A percentile compares a stretch with the other conserved stretches of the same genome.
Evolutionary conservation across 1,284 basidiomycete species (phyloP).

Genomic region (Phlebopus sp.): DNA sequence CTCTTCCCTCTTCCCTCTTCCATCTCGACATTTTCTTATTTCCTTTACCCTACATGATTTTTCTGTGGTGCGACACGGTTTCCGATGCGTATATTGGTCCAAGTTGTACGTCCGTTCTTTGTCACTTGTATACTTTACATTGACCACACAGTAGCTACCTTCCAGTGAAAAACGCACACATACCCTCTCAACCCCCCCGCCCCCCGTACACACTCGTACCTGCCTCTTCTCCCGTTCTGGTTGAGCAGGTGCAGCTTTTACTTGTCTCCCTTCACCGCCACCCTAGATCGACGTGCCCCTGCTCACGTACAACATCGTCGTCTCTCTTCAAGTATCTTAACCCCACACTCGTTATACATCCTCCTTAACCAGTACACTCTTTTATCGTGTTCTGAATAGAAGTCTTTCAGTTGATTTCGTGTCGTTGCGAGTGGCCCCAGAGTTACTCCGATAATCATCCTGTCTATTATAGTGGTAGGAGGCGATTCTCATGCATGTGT

Average conservation of each 20-base stretch:
- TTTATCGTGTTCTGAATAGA: slow-evolving; percentile 27
- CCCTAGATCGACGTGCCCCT: slow-evolving; percentile 24
- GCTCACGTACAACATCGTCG: slow-evolving; percentile 1
- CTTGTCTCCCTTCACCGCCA: background rate
- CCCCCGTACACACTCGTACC: slow-evolving; percentile 15
- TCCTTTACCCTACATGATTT: slow-evolving; percentile 13
- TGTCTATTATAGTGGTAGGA: too few relatives aligned
- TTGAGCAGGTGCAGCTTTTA: slow-evolving; percentile 19
- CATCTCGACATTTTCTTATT: slow-evolving; percentile 17
- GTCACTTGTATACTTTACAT: background rate
- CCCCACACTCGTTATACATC: slow-evolving; percentile 25
- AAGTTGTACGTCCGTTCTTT: slow-evolving; percentile 19
- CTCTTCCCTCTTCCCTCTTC: slow-evolving; percentile 14
- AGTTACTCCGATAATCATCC: too few relatives aligned
- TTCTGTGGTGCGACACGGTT: slow-evolving; percentile 33
- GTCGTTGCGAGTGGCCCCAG: background rate
- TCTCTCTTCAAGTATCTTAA: slow-evolving; percentile 20
- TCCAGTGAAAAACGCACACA: slow-evolving; percentile 22
- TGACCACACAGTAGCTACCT: slow-evolving; percentile 23
- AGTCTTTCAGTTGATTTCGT: background rate
- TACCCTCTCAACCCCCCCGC: slow-evolving; percentile 6
- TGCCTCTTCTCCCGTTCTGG: slow-evolving; percentile 5
- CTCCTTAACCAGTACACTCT: slow-evolving; percentile 27
- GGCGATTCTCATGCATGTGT: too few relatives aligned
- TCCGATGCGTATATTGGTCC: slow-evolving; percentile 29